Evolutionary conservation across 208 protist genomes (phyloP).

Genomic region (Endotrypanum monterogeii): DNA sequence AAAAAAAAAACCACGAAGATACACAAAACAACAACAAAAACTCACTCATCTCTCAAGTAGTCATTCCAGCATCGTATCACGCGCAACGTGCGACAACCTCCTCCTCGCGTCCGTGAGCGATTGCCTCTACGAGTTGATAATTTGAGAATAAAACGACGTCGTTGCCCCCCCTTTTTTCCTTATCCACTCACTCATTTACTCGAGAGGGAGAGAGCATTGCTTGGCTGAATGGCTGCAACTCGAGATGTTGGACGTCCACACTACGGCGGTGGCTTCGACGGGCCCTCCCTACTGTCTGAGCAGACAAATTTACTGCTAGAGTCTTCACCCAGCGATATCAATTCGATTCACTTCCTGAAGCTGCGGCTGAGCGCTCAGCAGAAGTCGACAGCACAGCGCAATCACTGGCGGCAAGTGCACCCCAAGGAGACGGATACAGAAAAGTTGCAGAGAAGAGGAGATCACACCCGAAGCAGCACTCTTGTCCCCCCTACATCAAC

Average conservation of each 20-base stretch:
- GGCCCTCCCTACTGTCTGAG: conserved; percentile 55
- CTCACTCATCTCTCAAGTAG: too few species aligned
- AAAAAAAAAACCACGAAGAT: too few species aligned
- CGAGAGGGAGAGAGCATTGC: background rate
- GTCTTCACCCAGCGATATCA: conserved; percentile 66
- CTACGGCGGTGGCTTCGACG: conserved; percentile 39
- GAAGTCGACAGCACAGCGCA: conserved; percentile 61
- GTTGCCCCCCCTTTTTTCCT: background rate
- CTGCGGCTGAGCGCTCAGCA: conserved; percentile 68
- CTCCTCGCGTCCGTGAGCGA: too few species aligned
- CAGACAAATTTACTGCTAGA: conserved; percentile 56
- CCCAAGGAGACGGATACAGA: conserved; percentile 2
- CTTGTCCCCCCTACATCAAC: background rate
- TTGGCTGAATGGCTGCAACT: background rate
- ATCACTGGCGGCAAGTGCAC: conserved; percentile 44
- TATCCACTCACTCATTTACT: background rate
- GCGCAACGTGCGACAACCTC: too few species aligned
- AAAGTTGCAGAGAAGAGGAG: background rate
- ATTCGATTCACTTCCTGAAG: conserved; percentile 61
- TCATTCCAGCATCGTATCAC: too few species aligned
- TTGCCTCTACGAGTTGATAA: too few species aligned
- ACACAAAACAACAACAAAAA: too few species aligned
- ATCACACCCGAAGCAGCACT: conserved; percentile 3
- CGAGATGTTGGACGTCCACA: background rate
- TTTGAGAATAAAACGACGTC: too few species aligned